Evolutionary conservation across 2,329 filamentous ascomycete species (phyloP).

Genomic region (Aspergillaceae sp.): DNA sequence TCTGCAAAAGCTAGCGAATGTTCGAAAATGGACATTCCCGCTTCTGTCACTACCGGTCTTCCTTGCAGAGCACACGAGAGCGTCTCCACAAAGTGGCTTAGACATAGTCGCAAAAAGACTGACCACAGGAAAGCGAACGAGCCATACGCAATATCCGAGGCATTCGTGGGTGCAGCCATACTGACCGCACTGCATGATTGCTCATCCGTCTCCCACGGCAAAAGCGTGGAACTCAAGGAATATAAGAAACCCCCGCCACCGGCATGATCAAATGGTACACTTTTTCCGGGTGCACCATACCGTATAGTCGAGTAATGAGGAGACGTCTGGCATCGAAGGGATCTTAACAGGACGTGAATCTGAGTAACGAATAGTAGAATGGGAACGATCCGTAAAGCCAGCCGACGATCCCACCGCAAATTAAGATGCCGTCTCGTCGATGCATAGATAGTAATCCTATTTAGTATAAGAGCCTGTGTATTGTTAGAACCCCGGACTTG

Average conservation of each 20-base stretch:
- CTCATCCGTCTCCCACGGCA: conserved; percentile 66
- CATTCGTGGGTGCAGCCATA: conserved; percentile 55
- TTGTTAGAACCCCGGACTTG: no score
- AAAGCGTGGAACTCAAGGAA: conserved; percentile 58
- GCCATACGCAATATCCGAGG: conserved; percentile 55
- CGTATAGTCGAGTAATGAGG: conserved; percentile 60
- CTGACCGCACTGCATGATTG: conserved; percentile 65
- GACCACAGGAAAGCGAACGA: conserved; percentile 61
- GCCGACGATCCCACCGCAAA: conserved; percentile 62
- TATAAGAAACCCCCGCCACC: conserved; percentile 63
- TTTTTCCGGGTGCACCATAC: conserved; percentile 59
- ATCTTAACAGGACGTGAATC: conserved; percentile 62
- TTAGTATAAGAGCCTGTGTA: conserved; percentile 65
- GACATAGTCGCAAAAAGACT: conserved; percentile 45
- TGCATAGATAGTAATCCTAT: conserved; percentile 88
- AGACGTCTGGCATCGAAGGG: conserved; percentile 86
- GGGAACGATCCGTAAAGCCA: conserved; percentile 62
- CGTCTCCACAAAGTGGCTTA: conserved; percentile 83
- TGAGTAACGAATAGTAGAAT: conserved; percentile 63
- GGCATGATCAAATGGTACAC: conserved; percentile 60
- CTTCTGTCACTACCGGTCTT: conserved; percentile 69
- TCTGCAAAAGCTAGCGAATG: conserved; percentile 94
- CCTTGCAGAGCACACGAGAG: conserved; percentile 82
- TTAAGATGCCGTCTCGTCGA: conserved; percentile 74
- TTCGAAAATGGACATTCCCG: conserved; percentile 93